phyloP scores from a whole-genome alignment of 139 green algal species.

The Axilococcus clingmanii region DNA sequence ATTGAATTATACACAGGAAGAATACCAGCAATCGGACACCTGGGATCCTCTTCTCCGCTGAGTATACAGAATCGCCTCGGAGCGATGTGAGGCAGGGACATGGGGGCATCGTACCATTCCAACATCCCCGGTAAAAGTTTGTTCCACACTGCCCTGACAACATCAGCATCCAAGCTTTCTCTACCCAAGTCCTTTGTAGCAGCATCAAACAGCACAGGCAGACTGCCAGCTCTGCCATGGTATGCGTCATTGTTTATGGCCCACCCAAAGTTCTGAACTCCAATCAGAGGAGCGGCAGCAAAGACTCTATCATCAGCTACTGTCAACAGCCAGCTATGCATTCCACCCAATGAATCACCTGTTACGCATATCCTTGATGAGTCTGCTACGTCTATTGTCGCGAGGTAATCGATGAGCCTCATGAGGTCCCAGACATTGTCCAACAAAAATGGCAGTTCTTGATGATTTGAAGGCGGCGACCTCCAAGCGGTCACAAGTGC shows the following conservation, averaged over 20 bases:
- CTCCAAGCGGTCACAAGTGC: constrained; percentile 32
- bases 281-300: constrained; percentile 46
- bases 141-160: constrained; percentile 22
- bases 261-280: constrained; percentile 52
- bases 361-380: constrained; percentile 41
- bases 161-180: background rate
- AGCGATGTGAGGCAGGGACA: constrained; percentile 35
- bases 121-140: constrained; percentile 15
- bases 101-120: constrained; percentile 30
- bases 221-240: constrained; percentile 33
- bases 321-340: constrained; percentile 51
- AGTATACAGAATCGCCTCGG: constrained; percentile 44
- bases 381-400: constrained; percentile 42
- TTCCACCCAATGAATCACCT: constrained; percentile 56
- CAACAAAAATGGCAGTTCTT: constrained; percentile 54
- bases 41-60: constrained; percentile 37
- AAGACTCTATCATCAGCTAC: constrained; percentile 43
- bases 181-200: constrained; percentile 17
- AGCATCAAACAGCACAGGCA: constrained; percentile 38
- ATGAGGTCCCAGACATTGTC: constrained; percentile 68
- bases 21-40: constrained; percentile 32
- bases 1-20: constrained; percentile 1
- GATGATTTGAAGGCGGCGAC: constrained; percentile 1
- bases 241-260: constrained; percentile 39
- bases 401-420: constrained; percentile 52